Evolutionary conservation across 1,284 basidiomycete species (phyloP), one percentile per base, ranked within the genome.

Genomic region (Malassezia arunalokei): DNA sequence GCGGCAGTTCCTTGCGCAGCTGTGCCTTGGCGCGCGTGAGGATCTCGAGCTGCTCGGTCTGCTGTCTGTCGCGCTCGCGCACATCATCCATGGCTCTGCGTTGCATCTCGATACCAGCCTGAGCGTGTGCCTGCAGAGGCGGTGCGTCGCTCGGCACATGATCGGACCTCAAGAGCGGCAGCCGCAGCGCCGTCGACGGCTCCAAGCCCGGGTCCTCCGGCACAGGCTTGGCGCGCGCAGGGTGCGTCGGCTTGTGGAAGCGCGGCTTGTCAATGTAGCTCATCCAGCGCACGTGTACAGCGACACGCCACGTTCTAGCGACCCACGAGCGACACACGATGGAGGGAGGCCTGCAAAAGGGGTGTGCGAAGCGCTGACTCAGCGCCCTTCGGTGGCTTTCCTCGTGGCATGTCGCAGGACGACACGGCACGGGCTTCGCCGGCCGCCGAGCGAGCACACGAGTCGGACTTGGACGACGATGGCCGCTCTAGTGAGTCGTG

Each of bases 81-180:
- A 33, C 31, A 15, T 50, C 47, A 5, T 27, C 14, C 3, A 15
- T 24, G 2, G 53, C 53, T 3, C 29, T 11, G n/a, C 37, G 31
- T 24, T 55, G 53, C 47, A 55, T 33, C 9, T 55, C 53, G 15
- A 55, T 39, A 14, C 53, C 53, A 1, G 53, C 53, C 48, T 55
- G 53, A 2, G 53, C 53, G 29, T 55, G 53, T 14, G 48, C 48
- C 38, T 46, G 53, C 15, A 55, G 40, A 15, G 38, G 39, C 30
- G 53, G 48, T 8, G 49, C 53, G 28, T 54, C 43, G 1, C 27
- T 38, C 1, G 52, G 47, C 30, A 47, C 43, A 24, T 30, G 11
- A 3, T 4, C 5, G 2, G 47, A 45, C 7, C 24, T 11, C 6
- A 32, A 33, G 29, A 55, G 48, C 24, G 43, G 31, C 8, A 55